Evolutionary conservation across 1,139 yeast genomes (phyloP).

Genomic region (Blastobotrys indianensis): DNA sequence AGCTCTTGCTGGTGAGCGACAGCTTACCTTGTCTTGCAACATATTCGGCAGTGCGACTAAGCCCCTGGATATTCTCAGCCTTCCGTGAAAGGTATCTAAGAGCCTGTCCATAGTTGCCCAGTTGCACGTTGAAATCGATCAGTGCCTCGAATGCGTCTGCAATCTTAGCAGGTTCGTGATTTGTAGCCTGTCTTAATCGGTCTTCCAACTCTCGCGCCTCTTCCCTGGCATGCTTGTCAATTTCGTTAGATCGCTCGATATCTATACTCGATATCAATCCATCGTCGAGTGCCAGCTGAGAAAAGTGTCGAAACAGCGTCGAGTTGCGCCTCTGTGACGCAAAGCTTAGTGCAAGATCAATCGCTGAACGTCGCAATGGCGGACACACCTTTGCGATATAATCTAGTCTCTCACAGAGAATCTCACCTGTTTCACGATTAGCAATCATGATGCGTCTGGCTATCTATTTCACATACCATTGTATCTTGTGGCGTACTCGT

Average conservation of each 20-base stretch:
- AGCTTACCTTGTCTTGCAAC: too few relatives aligned
- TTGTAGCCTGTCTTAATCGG: background rate
- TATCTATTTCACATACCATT: slow-evolving; percentile 2
- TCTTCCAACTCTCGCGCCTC: background rate
- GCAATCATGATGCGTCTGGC: background rate
- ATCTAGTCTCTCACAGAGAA: slow-evolving; percentile 1
- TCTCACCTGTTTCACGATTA: background rate
- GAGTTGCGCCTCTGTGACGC: background rate
- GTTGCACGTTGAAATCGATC: too few relatives aligned
- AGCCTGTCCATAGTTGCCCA: too few relatives aligned
- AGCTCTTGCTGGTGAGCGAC: background rate
- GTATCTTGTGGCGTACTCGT: slow-evolving; percentile 5
- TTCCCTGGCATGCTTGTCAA: background rate
- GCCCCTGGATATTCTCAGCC: too few relatives aligned
- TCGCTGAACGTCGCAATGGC: slow-evolving; percentile 3
- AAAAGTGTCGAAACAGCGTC: background rate
- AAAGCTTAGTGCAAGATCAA: slow-evolving; percentile 4
- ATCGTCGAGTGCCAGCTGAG: background rate
- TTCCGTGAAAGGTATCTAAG: too few relatives aligned
- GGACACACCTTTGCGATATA: slow-evolving; percentile 4
- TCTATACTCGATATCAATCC: background rate
- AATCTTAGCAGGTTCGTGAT: background rate
- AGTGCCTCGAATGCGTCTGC: background rate
- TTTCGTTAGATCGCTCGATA: background rate
- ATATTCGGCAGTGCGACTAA: too few relatives aligned